Percentiles rank a stretch among this genome's conserved stretches.
phyloP scores from a whole-genome alignment of 768 basidiomycete species.

The Psilocybe cubensis region DNA sequence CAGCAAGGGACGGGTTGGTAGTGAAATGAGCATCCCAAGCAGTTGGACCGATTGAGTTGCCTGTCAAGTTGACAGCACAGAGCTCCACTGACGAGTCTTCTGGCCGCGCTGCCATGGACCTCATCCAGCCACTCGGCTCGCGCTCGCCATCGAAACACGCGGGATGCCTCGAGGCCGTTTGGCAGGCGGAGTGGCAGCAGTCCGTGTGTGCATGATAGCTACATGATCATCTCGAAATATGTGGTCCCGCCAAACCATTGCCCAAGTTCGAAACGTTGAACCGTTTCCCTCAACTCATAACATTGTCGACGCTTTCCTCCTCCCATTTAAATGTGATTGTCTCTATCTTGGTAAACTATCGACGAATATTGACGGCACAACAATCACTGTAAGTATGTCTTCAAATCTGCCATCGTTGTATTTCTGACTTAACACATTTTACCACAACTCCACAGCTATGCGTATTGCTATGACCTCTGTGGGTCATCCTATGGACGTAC shows the following conservation, averaged over 20 bases:
- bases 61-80: too few relatives aligned
- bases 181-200: slow-evolving; percentile 11
- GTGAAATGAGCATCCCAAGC: too few relatives aligned
- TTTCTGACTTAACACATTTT: background rate
- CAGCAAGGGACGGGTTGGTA: too few relatives aligned
- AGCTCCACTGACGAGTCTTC: too few relatives aligned
- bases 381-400: slow-evolving; percentile 5
- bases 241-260: background rate
- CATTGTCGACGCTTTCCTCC: background rate
- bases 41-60: too few relatives aligned
- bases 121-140: too few relatives aligned
- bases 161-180: slow-evolving; percentile 10
- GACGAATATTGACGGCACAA: slow-evolving; percentile 6
- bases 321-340: slow-evolving; percentile 5
- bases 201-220: slow-evolving; percentile 12
- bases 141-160: slow-evolving; percentile 1
- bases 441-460: background rate
- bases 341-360: slow-evolving; percentile 1
- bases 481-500: background rate
- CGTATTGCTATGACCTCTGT: background rate
- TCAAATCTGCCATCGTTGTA: background rate
- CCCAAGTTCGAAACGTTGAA: background rate
- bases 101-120: too few relatives aligned
- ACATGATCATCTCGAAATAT: slow-evolving; percentile 8
- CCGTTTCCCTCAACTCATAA: too few relatives aligned